Evolutionary conservation across 495 filamentous ascomycete genomes (phyloP), one percentile per base, ranked within the genome.

Genomic region (Parathielavia hyrcaniae): DNA sequence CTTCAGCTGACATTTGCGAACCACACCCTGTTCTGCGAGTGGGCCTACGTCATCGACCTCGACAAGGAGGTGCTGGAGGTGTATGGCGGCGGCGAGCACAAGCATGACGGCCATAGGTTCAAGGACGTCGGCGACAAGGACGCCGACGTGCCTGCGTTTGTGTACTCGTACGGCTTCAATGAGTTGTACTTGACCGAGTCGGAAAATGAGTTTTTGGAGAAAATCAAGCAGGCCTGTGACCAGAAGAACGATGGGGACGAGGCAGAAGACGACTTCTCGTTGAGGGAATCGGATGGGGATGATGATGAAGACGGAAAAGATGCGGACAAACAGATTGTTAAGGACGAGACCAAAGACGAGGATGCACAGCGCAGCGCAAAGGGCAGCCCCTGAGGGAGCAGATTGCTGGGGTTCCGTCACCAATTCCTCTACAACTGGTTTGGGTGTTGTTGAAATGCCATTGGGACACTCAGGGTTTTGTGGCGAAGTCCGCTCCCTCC

Each of bases 51-150:
- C 19, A 22, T 58, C 2, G 55, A 62, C 30, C 55, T 62, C 11
- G 60, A 62, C 55, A 58, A 55, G 30, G 55, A 62, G 16, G 55
- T 55, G n/a, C 10, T 58, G 12, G 60, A 62, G 55, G 51, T 62
- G 5, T 62, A 48, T 26, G 44, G 44, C 9, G 60, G 60, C 19
- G 13, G 12, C 12, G 59, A 52, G 49, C 5, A 13, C 14, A 62
- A 58, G 45, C 39, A 55, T 17, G 55, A 58, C 1, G 45, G 50
- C 5, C 60, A 62, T 38, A 13, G 55, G 54, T 55, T 62, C 40
- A 50, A 50, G 44, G 55, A 51, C 34, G 60, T 62, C 11, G 55
- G 55, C 10, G n/a, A 8, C 26, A 26, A 34, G 14, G 5, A n/a
- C 10, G 35, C 12, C 4, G 4, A 23, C 4, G 55, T 62, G 8